Conservation (phyloP, 371 early-diverging fungal species). For the Mucor ambiguus region DNA sequence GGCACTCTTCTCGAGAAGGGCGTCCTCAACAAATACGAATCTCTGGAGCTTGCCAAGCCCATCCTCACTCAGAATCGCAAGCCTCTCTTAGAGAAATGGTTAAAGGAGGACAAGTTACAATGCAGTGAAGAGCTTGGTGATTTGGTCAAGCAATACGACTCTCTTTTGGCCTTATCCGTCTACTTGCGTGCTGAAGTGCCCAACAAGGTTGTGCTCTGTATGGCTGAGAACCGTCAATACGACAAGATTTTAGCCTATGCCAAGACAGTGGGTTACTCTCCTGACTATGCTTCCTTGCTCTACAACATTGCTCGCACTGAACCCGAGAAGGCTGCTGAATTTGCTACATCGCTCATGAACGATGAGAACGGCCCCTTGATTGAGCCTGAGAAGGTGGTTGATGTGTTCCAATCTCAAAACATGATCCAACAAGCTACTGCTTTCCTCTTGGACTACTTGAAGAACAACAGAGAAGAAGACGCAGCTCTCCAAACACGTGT, state of each 20-base stretch:
- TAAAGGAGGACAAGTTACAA: constrained; percentile 97
- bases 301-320: constrained; percentile 89
- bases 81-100: constrained; percentile 95
- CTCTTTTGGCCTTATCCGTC: constrained; percentile 90
- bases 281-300: constrained; percentile 90
- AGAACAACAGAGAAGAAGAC: constrained; percentile 88
- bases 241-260: constrained; percentile 95
- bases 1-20: constrained; percentile 96
- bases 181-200: constrained; percentile 94
- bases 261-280: constrained; percentile 90
- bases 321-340: constrained; percentile 93
- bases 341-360: constrained; percentile 86
- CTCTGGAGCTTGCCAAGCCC: constrained; percentile 92
- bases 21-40: constrained; percentile 91
- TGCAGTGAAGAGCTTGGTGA: constrained; percentile 98
- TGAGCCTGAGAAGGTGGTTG: constrained; percentile 86
- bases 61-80: constrained; percentile 92
- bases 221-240: constrained; percentile 96
- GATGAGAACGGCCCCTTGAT: constrained; percentile 86
- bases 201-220: constrained; percentile 91
- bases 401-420: constrained; percentile 91
- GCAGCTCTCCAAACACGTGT: constrained; percentile 92
- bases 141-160: constrained; percentile 91
- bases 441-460: constrained; percentile 94
- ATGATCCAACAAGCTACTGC: constrained; percentile 96